A percentile compares a stretch with the other conserved stretches of the same genome.
Evolutionary conservation across 1,284 basidiomycete genomes (phyloP).

Genomic region (Termitomyces sp.): DNA sequence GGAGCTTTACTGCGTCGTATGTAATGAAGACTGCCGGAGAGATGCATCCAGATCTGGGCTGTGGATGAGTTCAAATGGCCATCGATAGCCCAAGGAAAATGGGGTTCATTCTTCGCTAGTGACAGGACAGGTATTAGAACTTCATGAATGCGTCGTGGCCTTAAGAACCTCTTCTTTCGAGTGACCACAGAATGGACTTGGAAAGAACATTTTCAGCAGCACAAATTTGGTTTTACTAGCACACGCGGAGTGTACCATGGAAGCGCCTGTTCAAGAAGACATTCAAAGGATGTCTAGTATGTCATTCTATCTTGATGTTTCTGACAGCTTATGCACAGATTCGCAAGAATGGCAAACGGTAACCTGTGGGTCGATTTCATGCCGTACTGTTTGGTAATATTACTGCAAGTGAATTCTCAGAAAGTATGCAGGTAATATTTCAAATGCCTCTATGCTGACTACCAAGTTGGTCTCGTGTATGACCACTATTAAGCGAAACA

Average conservation of each 20-base stretch:
- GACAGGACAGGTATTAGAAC: background rate
- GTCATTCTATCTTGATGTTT: background rate
- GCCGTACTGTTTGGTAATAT: background rate
- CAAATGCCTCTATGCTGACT: too few relatives aligned
- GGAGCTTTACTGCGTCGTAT: background rate
- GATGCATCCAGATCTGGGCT: background rate
- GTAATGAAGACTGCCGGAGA: background rate
- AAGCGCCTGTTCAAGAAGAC: background rate
- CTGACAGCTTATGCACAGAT: too few relatives aligned
- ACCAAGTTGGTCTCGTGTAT: background rate
- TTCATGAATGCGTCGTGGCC: background rate
- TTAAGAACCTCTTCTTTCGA: background rate
- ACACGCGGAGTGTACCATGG: background rate
- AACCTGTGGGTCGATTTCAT: too few relatives aligned
- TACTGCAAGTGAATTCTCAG: background rate
- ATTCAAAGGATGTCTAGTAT: background rate
- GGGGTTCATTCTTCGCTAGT: background rate
- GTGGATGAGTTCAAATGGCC: background rate
- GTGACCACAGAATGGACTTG: background rate
- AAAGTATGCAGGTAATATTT: background rate
- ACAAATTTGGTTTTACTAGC: background rate
- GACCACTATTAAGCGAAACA: background rate
- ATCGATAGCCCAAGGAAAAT: background rate
- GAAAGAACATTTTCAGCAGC: background rate
- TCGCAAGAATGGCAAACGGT: background rate